These are phyloP conservation scores for Tolypocladium cylindrosporum DNA, from an alignment of 2,329 filamentous ascomycete genomes.

Conservation along the genomic window DNA sequence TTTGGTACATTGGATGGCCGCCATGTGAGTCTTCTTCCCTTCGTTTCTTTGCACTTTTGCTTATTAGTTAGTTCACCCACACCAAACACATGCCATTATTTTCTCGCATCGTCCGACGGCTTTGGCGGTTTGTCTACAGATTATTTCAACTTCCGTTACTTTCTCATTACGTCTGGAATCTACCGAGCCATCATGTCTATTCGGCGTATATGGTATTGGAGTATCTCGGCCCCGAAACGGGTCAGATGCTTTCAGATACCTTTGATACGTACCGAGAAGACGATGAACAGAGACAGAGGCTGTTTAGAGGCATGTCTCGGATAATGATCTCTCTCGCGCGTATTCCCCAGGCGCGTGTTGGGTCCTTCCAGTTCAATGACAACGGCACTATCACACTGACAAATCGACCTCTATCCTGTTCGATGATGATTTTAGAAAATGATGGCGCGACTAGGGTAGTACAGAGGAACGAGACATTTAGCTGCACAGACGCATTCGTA, in stretches of 20 bases:
- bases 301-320: slow-evolving; percentile 17
- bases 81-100: slow-evolving; percentile 5
- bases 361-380: slow-evolving; percentile 17
- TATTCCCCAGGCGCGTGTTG: slow-evolving; percentile 17
- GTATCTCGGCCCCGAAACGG: slow-evolving; percentile 10
- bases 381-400: slow-evolving; percentile 18
- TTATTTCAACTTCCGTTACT: slow-evolving; percentile 1
- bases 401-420: slow-evolving; percentile 19
- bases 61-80: slow-evolving; percentile 7
- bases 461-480: slow-evolving; percentile 17
- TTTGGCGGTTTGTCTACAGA: slow-evolving; percentile 1
- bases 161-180: slow-evolving; percentile 4
- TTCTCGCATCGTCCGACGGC: background rate
- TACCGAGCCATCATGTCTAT: slow-evolving; percentile 2
- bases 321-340: slow-evolving; percentile 18
- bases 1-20: slow-evolving; percentile 9
- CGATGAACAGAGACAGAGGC: slow-evolving; percentile 7
- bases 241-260: slow-evolving; percentile 17
- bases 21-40: slow-evolving; percentile 4
- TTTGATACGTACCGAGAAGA: slow-evolving; percentile 9
- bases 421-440: slow-evolving; percentile 21
- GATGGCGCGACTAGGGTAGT: slow-evolving; percentile 19
- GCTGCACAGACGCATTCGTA: slow-evolving; percentile 15
- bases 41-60: background rate
- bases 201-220: slow-evolving; percentile 17